These are phyloP conservation scores for Solanum dulcamara DNA, from an alignment of 257 asterid species.

Conservation along the genomic window DNA sequence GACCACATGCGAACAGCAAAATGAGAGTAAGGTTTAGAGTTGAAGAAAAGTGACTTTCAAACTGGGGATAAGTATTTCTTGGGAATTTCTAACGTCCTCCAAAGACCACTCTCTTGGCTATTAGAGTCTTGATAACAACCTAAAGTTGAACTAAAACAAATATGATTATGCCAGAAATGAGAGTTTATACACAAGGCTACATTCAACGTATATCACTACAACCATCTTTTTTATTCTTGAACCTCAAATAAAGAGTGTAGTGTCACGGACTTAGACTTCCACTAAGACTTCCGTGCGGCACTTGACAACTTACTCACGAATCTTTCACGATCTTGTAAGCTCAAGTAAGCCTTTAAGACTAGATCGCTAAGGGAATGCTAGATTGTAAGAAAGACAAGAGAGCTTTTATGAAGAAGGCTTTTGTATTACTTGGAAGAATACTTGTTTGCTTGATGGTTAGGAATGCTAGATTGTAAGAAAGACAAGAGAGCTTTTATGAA, in stretches of 20 bases:
- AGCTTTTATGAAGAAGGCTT: no score
- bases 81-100: neutral
- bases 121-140: neutral
- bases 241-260: neutral
- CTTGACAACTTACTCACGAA: no score
- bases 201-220: neutral
- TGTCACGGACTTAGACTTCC: no score
- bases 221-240: neutral
- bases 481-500: no score
- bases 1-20: neutral
- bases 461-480: no score
- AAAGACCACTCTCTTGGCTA: neutral
- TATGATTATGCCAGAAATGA: neutral
- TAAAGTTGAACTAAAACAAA: neutral
- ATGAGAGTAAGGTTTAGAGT: neutral
- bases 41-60: neutral
- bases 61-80: neutral
- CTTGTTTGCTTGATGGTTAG: no score
- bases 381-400: no score
- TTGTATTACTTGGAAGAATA: no score
- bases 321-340: no score
- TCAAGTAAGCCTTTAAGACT: no score
- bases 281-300: no score
- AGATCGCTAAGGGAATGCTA: no score
- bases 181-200: neutral